Conservation (phyloP, 73 alveolate genomes). For the Strombidium stylifer region DNA sequence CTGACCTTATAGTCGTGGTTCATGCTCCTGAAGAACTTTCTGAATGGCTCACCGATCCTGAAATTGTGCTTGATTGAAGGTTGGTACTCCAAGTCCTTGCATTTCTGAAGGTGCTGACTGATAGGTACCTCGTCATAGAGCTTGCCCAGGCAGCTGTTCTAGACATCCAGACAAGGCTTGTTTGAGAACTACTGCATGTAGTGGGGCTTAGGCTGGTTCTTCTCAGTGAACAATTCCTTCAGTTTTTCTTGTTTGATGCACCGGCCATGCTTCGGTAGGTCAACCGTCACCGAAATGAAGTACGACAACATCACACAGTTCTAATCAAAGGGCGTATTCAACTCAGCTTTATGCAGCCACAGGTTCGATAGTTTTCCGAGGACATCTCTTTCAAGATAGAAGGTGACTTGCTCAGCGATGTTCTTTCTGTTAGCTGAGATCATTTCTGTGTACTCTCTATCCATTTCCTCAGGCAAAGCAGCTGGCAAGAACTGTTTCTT, state of each 20-base stretch:
- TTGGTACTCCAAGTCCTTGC: slow-evolving; percentile 13
- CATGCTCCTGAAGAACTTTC: neutral
- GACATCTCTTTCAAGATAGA: slow-evolving; percentile 50
- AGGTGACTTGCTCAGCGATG: slow-evolving; percentile 54
- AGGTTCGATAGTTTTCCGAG: slow-evolving; percentile 71
- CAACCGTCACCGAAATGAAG: slow-evolving; percentile 70
- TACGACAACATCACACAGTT: slow-evolving; percentile 59
- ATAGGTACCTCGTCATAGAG: slow-evolving; percentile 53
- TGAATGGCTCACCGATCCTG: neutral
- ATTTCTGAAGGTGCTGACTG: neutral
- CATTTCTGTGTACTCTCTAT: no score
- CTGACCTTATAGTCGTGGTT: neutral
- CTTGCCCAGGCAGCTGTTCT: slow-evolving; percentile 48
- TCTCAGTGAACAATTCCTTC: slow-evolving; percentile 1
- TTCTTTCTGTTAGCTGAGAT: slow-evolving; percentile 25
- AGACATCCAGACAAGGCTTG: neutral
- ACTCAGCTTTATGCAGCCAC: slow-evolving; percentile 71
- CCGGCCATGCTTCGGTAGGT: slow-evolving; percentile 69
- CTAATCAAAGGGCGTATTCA: slow-evolving; percentile 33
- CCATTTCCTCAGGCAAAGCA: slow-evolving; percentile 14
- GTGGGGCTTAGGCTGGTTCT: slow-evolving; percentile 53
- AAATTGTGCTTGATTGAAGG: neutral
- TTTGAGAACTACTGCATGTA: slow-evolving; percentile 25
- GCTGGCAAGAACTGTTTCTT: slow-evolving; percentile 10
- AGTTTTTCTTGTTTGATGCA: slow-evolving; percentile 16